Conservation (phyloP, 768 basidiomycete genomes). For the Pholiota microspora region DNA sequence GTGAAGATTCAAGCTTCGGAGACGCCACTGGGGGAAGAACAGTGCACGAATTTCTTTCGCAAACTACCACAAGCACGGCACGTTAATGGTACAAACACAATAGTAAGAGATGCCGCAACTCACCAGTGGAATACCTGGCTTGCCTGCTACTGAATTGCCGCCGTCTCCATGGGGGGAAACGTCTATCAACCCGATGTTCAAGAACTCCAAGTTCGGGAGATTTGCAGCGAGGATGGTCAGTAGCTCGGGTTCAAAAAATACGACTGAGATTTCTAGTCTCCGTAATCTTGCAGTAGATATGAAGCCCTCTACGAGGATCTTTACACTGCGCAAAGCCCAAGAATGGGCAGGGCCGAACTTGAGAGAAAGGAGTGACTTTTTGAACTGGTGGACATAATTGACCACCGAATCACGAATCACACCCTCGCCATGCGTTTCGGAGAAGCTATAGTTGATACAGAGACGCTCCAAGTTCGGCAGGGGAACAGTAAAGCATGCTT, state of each 20-base stretch:
- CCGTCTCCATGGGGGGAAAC: background rate
- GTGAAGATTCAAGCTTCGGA: background rate
- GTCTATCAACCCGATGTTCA: background rate
- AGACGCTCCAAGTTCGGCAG: constrained; percentile 11
- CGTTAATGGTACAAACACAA: too few species aligned
- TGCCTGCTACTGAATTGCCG: background rate
- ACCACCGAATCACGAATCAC: constrained; percentile 4
- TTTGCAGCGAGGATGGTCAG: constrained; percentile 1
- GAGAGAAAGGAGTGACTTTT: constrained; percentile 8
- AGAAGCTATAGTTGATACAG: constrained; percentile 6
- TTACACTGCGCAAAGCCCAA: background rate
- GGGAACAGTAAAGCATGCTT: constrained; percentile 9
- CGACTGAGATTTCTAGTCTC: constrained; percentile 3
- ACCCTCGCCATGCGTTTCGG: background rate
- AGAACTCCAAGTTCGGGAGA: constrained; percentile 9
- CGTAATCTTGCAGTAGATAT: background rate
- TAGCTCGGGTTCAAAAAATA: constrained; percentile 3
- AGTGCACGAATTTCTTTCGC: background rate
- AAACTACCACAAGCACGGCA: background rate
- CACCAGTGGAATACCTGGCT: background rate
- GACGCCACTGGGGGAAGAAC: background rate
- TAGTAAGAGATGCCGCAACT: too few species aligned
- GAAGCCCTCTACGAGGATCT: constrained; percentile 4
- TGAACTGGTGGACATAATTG: constrained; percentile 9
- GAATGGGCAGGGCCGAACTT: background rate